Conservation (phyloP, 129 eudicot species). For the Pseudognaphalium luteoalbum region DNA sequence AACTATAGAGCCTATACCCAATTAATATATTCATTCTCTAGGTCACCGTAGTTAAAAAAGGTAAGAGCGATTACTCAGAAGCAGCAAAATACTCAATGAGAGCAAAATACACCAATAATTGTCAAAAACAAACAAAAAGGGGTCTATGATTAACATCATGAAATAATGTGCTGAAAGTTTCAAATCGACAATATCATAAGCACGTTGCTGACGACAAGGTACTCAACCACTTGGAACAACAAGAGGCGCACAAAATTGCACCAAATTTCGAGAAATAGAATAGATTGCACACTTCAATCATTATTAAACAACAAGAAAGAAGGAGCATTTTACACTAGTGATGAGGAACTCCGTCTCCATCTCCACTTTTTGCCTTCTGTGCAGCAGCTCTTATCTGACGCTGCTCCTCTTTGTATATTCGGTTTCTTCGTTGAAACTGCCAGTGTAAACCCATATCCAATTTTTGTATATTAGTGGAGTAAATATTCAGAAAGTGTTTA, state of each 20-base stretch:
- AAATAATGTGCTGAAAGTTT: constrained; percentile 27
- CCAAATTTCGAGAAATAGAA: constrained; percentile 24
- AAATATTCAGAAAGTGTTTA: neutral
- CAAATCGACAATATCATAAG: constrained; percentile 26
- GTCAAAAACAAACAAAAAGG: constrained; percentile 14
- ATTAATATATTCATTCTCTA: neutral
- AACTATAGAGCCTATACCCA: neutral
- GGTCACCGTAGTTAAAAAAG: neutral
- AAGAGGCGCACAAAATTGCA: constrained; percentile 31
- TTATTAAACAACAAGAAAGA: constrained; percentile 36
- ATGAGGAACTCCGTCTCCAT: constrained; percentile 51
- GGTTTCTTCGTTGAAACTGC: constrained; percentile 90
- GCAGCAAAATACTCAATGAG: neutral
- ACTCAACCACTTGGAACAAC: constrained; percentile 32
- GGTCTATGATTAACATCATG: constrained; percentile 35
- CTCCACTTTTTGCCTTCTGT: constrained; percentile 69
- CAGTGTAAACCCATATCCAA: constrained; percentile 26
- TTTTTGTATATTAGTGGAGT: neutral
- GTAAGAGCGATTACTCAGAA: neutral
- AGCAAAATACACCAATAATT: neutral
- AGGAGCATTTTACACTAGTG: constrained; percentile 37
- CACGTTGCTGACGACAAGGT: constrained; percentile 35
- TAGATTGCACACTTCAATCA: constrained; percentile 47
- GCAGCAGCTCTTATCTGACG: constrained; percentile 94
- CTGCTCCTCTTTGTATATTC: constrained; percentile 95